These are phyloP conservation scores for Lasiosphaeria ovina DNA, from an alignment of 495 filamentous ascomycete genomes.

Conservation along the genomic window DNA sequence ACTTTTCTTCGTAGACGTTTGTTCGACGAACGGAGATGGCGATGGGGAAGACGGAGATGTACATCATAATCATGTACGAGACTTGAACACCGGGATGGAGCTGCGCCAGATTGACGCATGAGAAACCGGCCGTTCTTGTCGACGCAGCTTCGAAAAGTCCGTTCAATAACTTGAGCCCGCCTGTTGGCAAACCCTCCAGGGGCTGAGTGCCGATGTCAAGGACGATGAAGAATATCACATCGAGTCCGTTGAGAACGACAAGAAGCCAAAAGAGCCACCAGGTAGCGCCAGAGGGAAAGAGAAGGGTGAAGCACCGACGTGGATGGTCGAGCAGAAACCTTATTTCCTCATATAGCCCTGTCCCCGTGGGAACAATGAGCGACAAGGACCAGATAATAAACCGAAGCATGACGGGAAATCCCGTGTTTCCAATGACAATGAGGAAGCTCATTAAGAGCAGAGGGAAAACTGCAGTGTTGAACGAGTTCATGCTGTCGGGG, in stretches of 20 bases:
- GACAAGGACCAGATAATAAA: constrained; percentile 80
- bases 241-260: constrained; percentile 74
- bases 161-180: constrained; percentile 70
- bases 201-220: constrained; percentile 64
- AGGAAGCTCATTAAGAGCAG: constrained; percentile 74
- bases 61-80: constrained; percentile 98
- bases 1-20: constrained; percentile 96
- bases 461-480: constrained; percentile 70
- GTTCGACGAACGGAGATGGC: constrained; percentile 90
- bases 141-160: constrained; percentile 85
- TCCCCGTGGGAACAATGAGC: constrained; percentile 55
- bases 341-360: constrained; percentile 79
- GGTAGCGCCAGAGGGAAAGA: constrained; percentile 86
- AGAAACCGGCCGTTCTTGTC: constrained; percentile 85
- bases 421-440: constrained; percentile 91
- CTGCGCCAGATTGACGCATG: constrained; percentile 68
- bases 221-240: constrained; percentile 85
- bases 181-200: constrained; percentile 11
- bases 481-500: constrained; percentile 88
- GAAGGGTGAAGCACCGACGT: constrained; percentile 87
- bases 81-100: constrained; percentile 92
- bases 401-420: constrained; percentile 89
- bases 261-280: constrained; percentile 94
- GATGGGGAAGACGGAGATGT: constrained; percentile 94
- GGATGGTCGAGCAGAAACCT: constrained; percentile 91